A percentile compares a stretch with the other conserved stretches of the same genome.
These are phyloP conservation scores for Edaphochlamys debaryana DNA, from an alignment of 139 green algal species.

Conservation along the genomic window DNA sequence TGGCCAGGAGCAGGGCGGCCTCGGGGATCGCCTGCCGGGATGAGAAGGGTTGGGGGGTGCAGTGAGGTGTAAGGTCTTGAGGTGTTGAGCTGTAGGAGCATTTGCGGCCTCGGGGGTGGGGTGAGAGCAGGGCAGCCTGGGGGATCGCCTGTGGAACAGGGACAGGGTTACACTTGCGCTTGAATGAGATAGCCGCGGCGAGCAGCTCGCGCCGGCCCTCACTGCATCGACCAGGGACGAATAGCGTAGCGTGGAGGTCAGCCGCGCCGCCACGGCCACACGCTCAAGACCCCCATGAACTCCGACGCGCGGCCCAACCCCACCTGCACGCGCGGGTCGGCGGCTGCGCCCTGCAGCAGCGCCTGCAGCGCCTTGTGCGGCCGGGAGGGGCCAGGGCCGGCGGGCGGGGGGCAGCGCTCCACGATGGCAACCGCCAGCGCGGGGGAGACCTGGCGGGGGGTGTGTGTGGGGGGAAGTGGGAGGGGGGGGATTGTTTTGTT, in stretches of 20 bases:
- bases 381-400: neutral
- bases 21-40: slow-evolving; percentile 60
- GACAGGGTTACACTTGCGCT: neutral
- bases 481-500: neutral
- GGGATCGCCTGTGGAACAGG: neutral
- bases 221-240: too few species aligned
- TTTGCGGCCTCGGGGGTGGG: too few species aligned
- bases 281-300: too few species aligned
- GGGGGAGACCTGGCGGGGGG: slow-evolving; percentile 72
- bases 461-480: neutral
- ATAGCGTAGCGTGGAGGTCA: too few species aligned
- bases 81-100: neutral
- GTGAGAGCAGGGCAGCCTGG: too few species aligned
- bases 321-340: slow-evolving; percentile 23
- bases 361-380: neutral
- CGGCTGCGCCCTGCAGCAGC: neutral
- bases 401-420: slow-evolving; percentile 46
- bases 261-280: too few species aligned
- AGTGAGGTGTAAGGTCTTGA: slow-evolving; percentile 9
- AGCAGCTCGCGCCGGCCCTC: too few species aligned
- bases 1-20: slow-evolving; percentile 70
- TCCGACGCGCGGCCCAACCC: too few species aligned
- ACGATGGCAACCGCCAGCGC: slow-evolving; percentile 62
- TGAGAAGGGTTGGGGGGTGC: slow-evolving; percentile 7
- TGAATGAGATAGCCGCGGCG: neutral